A percentile compares a stretch with the other conserved stretches of the same genome.
Evolutionary conservation across 1,284 basidiomycete species (phyloP).

Genomic region (Rhodotorula sp.): DNA sequence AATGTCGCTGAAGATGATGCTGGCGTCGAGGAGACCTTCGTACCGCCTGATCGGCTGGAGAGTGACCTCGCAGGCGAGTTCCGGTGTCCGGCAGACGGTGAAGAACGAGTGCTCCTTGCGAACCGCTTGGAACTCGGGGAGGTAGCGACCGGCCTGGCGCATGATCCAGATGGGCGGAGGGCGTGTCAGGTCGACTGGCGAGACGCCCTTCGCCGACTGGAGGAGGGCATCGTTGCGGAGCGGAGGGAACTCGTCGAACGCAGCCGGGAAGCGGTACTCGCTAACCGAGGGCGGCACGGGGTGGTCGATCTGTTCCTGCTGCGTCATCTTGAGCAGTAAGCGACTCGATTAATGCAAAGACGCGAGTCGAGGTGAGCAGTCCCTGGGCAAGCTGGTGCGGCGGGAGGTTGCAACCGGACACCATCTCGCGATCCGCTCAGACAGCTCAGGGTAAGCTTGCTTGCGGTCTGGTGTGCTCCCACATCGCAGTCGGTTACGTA

Average conservation of each 20-base stretch:
- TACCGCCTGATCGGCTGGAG: conserved; percentile 88
- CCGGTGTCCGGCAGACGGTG: conserved; percentile 83
- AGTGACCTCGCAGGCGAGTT: conserved; percentile 79
- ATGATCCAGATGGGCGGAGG: conserved; percentile 95
- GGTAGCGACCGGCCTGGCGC: conserved; percentile 69
- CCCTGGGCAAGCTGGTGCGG: not conserved
- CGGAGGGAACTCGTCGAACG: conserved; percentile 58
- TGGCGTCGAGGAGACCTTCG: conserved; percentile 77
- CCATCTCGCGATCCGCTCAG: too few species aligned
- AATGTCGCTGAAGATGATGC: conserved; percentile 93
- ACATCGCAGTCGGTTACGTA: too few species aligned
- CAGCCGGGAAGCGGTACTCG: conserved; percentile 29
- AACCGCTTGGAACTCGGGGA: conserved; percentile 61
- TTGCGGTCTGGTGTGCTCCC: too few species aligned
- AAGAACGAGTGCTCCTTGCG: conserved; percentile 86
- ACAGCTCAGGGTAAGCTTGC: too few species aligned
- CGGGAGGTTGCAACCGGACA: not conserved
- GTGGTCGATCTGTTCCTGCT: conserved; percentile 23
- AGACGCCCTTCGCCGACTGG: conserved; percentile 73
- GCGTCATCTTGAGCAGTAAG: not conserved
- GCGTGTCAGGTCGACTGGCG: conserved; percentile 61
- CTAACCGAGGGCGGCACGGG: conserved; percentile 24
- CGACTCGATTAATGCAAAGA: too few species aligned
- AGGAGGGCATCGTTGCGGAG: conserved; percentile 87
- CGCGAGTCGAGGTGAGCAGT: too few species aligned